These are phyloP conservation scores for Stenocarpella maydis DNA, from an alignment of 2,329 filamentous ascomycete genomes.

Conservation along the genomic window DNA sequence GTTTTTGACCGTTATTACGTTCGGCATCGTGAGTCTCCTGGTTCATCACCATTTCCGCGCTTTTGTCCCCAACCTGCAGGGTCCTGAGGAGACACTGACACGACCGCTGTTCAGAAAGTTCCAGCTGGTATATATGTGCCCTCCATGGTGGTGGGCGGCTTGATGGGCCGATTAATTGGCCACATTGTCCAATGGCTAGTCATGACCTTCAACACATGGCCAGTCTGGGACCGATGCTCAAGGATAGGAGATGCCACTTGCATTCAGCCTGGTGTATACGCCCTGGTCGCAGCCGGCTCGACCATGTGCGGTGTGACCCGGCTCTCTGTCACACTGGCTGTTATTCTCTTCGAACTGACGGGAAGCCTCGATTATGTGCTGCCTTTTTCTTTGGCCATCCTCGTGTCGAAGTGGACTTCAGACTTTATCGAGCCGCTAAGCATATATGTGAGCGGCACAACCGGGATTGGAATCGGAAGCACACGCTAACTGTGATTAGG, in stretches of 20 bases:
- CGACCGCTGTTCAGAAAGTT: constrained; percentile 68
- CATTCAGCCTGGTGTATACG: constrained; percentile 96
- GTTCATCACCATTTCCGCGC: not conserved
- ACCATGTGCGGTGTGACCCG: constrained; percentile 98
- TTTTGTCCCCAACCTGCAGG: not conserved
- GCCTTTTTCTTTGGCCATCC: constrained; percentile 89
- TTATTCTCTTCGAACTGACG: constrained; percentile 95
- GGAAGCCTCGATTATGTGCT: constrained; percentile 95
- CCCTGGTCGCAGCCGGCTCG: constrained; percentile 90
- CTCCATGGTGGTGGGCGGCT: constrained; percentile 96
- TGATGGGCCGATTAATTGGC: constrained; percentile 88
- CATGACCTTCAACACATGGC: constrained; percentile 73
- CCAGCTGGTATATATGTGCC: constrained; percentile 97
- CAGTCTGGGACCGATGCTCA: constrained; percentile 79
- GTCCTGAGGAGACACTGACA: not conserved
- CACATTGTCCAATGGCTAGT: constrained; percentile 86
- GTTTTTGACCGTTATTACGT: constrained; percentile 86
- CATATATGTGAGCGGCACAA: constrained; percentile 74
- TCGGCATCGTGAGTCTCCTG: constrained; percentile 74
- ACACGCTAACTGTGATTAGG: constrained; percentile 54
- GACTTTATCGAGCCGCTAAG: constrained; percentile 93
- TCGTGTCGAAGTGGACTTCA: constrained; percentile 98
- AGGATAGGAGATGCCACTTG: constrained; percentile 78
- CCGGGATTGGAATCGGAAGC: not conserved
- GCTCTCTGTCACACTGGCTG: constrained; percentile 89